Base-by-base conservation (phyloP, 345 rosid genomes). In the Fremontodendron californicum region DNA sequence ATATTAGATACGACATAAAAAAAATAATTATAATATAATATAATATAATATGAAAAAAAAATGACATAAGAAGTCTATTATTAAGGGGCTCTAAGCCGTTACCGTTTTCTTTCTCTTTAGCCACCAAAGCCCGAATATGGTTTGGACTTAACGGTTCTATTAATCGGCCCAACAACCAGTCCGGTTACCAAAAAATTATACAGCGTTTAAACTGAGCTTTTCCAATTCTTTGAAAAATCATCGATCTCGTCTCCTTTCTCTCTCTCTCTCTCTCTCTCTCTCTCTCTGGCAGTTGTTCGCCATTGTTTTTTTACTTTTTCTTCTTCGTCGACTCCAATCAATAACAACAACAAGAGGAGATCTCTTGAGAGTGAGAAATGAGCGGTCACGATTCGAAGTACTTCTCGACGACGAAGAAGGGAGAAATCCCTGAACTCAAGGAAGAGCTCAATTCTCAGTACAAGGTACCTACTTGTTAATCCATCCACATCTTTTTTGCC, bases 401-500 rank as follows among this genome's bases (percentile, higher is more conserved):
- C 80, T 95, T 95, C 83, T 95, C 99, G 31, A 92, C 98, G 45
- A 92, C 99, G 76, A 95, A 95, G 94, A 95, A 95, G 89, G 99
- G 99, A 52, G 99, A 95, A 85, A 95, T 95, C 87, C 99, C 98
- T 77, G 99, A 95, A 86, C 97, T 96, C 81, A 96, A 96, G 79
- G 99, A 96, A 77, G 99, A 96, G 88, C 97, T 96, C 77, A 96
- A 92, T 92, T 94, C 98, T 33, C 98, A 93, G 92, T 93, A 93
- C 82, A 95, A 95, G 98, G 99, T 93, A 43, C 73, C 61, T 13
- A 4, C 21, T 69, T 73, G 51, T 52, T 39, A 66, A 3, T 40
- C 15, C 19, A 57, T 75, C 71, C 68, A 48, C 66, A 45, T 57
- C 49, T 37, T 21, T 18, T 33, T 55, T 31, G 33, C 62, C 9